Percentiles rank a stretch among this genome's conserved stretches.
Conservation (phyloP, 177 flowering plant species). For the Vitis hybrid region DNA sequence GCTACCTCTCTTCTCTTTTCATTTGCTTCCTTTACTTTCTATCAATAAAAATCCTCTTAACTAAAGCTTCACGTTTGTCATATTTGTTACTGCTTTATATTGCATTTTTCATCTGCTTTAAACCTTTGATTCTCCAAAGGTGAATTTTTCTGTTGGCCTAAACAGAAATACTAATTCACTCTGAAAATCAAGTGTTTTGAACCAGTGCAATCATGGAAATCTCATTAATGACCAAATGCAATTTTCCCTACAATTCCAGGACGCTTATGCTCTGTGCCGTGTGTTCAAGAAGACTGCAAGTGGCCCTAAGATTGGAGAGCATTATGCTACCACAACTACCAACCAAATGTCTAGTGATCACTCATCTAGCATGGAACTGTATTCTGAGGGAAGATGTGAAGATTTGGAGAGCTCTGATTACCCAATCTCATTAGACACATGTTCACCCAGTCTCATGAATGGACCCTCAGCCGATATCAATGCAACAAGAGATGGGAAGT, state of each 20-base stretch:
- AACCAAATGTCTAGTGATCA: slow-evolving; percentile 34
- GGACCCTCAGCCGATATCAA: slow-evolving; percentile 19
- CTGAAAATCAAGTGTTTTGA: too few species aligned
- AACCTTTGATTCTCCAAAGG: too few species aligned
- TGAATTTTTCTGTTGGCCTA: too few species aligned
- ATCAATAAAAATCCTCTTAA: too few species aligned
- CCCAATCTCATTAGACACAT: slow-evolving; percentile 33
- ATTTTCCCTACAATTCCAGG: slow-evolving; percentile 35
- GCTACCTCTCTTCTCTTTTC: background rate
- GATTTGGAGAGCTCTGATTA: slow-evolving; percentile 42
- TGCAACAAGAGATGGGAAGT: slow-evolving; percentile 33
- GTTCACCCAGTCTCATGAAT: slow-evolving; percentile 26
- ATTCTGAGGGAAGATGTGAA: slow-evolving; percentile 50
- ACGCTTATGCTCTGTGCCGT: slow-evolving; percentile 96
- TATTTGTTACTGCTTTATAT: background rate
- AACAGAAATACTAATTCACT: too few species aligned
- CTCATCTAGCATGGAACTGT: slow-evolving; percentile 45
- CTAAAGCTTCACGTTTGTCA: background rate
- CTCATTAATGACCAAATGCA: too few species aligned
- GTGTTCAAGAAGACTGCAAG: slow-evolving; percentile 69
- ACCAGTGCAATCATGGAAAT: too few species aligned
- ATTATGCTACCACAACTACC: slow-evolving; percentile 5
- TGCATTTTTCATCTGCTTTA: too few species aligned
- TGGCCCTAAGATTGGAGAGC: slow-evolving; percentile 44
- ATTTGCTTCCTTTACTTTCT: background rate